Evolutionary conservation across 2,329 filamentous ascomycete genomes (phyloP).

Genomic region (Penicillium sp.): DNA sequence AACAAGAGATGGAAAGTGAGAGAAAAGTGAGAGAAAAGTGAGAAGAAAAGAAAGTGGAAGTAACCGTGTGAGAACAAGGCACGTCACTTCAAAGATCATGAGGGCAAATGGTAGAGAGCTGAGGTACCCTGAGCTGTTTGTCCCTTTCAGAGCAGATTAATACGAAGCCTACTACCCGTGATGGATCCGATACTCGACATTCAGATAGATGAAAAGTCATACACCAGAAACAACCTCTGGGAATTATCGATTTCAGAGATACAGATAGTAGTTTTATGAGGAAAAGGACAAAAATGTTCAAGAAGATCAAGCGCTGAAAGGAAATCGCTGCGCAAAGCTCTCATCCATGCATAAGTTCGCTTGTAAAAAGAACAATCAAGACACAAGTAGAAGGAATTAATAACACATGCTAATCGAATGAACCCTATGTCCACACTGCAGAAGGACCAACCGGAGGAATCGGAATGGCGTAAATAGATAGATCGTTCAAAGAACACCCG

Average conservation of each 20-base stretch:
- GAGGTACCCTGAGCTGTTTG: too few relatives aligned
- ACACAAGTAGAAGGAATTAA: slow-evolving; percentile 8
- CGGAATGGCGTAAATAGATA: neutral
- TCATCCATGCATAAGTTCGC: slow-evolving; percentile 21
- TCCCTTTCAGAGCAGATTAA: neutral
- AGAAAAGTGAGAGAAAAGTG: too few relatives aligned
- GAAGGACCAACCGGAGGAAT: neutral
- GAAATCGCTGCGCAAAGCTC: slow-evolving; percentile 13
- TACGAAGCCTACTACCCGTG: neutral
- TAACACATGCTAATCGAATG: slow-evolving; percentile 13
- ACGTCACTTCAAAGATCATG: too few relatives aligned
- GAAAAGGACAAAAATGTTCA: neutral
- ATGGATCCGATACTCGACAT: neutral
- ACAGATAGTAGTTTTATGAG: neutral
- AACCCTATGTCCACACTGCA: neutral
- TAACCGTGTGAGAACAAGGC: too few relatives aligned
- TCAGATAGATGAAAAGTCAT: neutral
- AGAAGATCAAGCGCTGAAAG: slow-evolving; percentile 1
- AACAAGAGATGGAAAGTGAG: too few relatives aligned
- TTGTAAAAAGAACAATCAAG: slow-evolving; percentile 8
- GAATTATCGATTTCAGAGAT: slow-evolving; percentile 6
- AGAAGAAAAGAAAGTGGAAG: too few relatives aligned
- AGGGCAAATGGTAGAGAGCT: too few relatives aligned
- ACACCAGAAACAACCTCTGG: slow-evolving; percentile 3
- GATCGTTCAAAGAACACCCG: slow-evolving; percentile 58